Conservation (phyloP, 108 stramenopile genomes). For the Phaeodactylum tricornutum region DNA sequence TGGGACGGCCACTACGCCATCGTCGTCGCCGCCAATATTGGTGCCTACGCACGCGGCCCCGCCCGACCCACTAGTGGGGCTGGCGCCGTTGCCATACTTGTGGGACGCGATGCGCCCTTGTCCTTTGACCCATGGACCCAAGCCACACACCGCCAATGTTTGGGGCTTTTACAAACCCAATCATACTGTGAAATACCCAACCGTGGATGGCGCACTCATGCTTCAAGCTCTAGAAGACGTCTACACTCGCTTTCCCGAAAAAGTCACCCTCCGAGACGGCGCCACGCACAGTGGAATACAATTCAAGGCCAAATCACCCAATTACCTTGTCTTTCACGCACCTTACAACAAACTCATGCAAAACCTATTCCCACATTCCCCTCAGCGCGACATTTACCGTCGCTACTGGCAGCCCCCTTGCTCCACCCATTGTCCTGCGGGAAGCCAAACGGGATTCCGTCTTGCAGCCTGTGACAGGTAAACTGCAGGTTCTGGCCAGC, state of each 20-base stretch:
- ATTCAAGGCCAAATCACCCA: conserved; percentile 56
- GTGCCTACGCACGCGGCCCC: conserved; percentile 85
- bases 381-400: conserved; percentile 75
- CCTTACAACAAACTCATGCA: conserved; percentile 99
- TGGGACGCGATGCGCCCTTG: conserved; percentile 90
- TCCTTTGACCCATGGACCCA: conserved; percentile 57
- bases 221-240: conserved; percentile 89
- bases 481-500: conserved; percentile 39
- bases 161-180: conserved; percentile 99
- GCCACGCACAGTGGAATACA: conserved; percentile 1
- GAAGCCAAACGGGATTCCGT: conserved; percentile 45
- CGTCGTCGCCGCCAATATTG: conserved; percentile 94
- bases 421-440: conserved; percentile 68
- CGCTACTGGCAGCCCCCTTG: conserved; percentile 26
- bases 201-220: conserved; percentile 92
- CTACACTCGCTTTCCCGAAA: conserved; percentile 73
- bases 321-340: conserved; percentile 93
- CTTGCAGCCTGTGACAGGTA: conserved; percentile 61
- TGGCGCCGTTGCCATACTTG: conserved; percentile 91
- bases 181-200: conserved; percentile 88
- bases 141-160: conserved; percentile 83
- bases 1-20: conserved; percentile 97
- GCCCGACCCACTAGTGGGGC: conserved; percentile 94
- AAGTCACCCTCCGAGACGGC: conserved; percentile 22
- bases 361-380: conserved; percentile 84